Evolutionary conservation across 2,329 filamentous ascomycete species (phyloP).

Genomic region (Xenosphaeropsis pyriputrescens): DNA sequence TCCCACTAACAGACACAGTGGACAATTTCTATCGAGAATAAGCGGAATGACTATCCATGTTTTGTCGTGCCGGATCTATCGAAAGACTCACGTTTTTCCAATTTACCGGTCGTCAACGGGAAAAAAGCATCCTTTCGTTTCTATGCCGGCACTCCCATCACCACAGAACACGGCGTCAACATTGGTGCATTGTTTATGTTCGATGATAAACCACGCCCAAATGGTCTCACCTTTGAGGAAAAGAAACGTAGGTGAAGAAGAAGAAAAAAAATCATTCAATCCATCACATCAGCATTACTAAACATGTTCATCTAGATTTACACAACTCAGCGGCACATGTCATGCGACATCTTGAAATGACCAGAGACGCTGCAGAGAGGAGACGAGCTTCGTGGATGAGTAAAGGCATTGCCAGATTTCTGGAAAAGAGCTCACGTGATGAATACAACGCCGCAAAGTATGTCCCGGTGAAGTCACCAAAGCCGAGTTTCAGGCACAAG

Average conservation of each 20-base stretch:
- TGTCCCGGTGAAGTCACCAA: not conserved
- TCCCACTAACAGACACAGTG: constrained; percentile 4
- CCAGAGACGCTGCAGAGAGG: constrained; percentile 13
- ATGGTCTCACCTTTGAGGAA: constrained; percentile 22
- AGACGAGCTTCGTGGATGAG: constrained; percentile 10
- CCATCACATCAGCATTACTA: not conserved
- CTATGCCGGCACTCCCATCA: constrained; percentile 14
- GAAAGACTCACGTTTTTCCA: constrained; percentile 9
- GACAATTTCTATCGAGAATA: constrained; percentile 6
- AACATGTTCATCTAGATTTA: constrained; percentile 5
- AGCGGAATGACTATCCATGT: constrained; percentile 8
- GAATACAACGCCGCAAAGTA: not conserved
- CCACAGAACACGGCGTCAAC: constrained; percentile 10
- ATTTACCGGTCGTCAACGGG: constrained; percentile 10
- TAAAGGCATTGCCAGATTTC: constrained; percentile 9
- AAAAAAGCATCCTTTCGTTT: constrained; percentile 9
- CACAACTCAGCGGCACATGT: constrained; percentile 9
- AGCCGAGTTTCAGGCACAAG: too few relatives aligned
- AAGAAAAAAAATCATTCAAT: not conserved
- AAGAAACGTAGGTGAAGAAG: constrained; percentile 7
- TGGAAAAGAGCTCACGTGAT: constrained; percentile 5
- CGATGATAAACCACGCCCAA: constrained; percentile 24
- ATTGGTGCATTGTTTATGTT: constrained; percentile 15
- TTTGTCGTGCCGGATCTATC: constrained; percentile 11
- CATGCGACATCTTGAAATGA: constrained; percentile 13